Evolutionary conservation across 768 basidiomycete genomes (phyloP).

Genomic region (Galerina sulciceps): DNA sequence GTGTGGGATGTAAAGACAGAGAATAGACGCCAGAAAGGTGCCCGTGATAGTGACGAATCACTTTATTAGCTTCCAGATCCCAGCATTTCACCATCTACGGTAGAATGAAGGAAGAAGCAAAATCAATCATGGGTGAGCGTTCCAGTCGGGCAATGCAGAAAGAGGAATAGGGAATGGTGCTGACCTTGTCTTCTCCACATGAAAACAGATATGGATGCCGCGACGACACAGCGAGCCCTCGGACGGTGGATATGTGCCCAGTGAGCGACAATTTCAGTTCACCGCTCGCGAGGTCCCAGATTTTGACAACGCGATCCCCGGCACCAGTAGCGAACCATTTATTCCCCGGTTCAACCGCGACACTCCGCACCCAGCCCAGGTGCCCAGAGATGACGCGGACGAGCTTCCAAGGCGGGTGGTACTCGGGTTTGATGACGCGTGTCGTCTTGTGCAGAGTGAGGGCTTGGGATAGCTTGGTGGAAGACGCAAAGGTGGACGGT

Average conservation of each 20-base stretch:
- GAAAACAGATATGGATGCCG: conserved; percentile 98
- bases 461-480: conserved; percentile 79
- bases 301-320: conserved; percentile 97
- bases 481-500: conserved; percentile 72
- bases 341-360: conserved; percentile 97
- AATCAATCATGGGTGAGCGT: background rate
- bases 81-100: conserved; percentile 98
- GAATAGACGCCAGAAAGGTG: conserved; percentile 98
- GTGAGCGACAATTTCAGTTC: conserved; percentile 96
- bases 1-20: conserved; percentile 89
- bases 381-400: conserved; percentile 97
- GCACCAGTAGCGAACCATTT: conserved; percentile 99
- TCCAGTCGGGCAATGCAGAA: background rate
- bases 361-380: conserved; percentile 95
- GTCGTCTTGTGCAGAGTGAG: conserved; percentile 93
- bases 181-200: conserved; percentile 95
- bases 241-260: conserved; percentile 96
- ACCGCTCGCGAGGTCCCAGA: conserved; percentile 98
- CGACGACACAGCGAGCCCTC: conserved; percentile 90
- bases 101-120: background rate
- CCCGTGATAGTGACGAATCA: conserved; percentile 98
- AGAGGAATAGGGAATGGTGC: background rate
- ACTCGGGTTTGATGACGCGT: conserved; percentile 92
- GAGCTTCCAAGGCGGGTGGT: conserved; percentile 96
- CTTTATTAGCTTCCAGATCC: conserved; percentile 99